Conservation (phyloP, 176 grass and related monocot genomes). For the Juncus effusus region DNA sequence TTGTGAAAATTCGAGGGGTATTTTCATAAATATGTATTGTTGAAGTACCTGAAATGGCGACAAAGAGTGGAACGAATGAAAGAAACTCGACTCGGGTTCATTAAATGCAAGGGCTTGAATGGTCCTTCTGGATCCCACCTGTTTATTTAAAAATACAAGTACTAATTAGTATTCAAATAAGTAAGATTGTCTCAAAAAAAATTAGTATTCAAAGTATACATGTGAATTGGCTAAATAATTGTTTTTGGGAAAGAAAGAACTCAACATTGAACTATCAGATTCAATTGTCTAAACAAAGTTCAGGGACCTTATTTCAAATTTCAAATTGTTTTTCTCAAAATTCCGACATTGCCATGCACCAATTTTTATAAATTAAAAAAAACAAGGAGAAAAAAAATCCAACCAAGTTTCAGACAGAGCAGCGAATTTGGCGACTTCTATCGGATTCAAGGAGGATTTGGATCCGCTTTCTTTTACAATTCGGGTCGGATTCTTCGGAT, state of each 20-base stretch:
- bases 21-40: neutral
- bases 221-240: too few species aligned
- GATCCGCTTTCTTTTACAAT: neutral
- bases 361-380: neutral
- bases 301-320: too few species aligned
- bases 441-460: constrained; percentile 53
- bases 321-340: neutral
- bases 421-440: constrained; percentile 76
- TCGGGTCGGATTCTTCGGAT: constrained; percentile 22
- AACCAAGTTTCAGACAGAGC: constrained; percentile 86
- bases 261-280: too few species aligned
- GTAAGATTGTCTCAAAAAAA: too few species aligned
- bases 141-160: constrained; percentile 4
- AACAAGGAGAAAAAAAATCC: constrained; percentile 8
- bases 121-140: constrained; percentile 92
- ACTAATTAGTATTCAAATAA: too few species aligned
- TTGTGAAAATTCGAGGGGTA: neutral
- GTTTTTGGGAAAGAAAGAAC: too few species aligned
- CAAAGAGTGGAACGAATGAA: constrained; percentile 82
- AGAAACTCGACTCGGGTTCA: constrained; percentile 79
- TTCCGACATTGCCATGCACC: neutral
- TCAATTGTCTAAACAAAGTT: too few species aligned
- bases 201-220: too few species aligned
- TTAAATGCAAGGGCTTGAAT: constrained; percentile 90
- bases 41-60: constrained; percentile 71